A percentile compares a stretch with the other conserved stretches of the same genome.
Conservation (phyloP, 768 basidiomycete species). For the Agrocybe pediades region DNA sequence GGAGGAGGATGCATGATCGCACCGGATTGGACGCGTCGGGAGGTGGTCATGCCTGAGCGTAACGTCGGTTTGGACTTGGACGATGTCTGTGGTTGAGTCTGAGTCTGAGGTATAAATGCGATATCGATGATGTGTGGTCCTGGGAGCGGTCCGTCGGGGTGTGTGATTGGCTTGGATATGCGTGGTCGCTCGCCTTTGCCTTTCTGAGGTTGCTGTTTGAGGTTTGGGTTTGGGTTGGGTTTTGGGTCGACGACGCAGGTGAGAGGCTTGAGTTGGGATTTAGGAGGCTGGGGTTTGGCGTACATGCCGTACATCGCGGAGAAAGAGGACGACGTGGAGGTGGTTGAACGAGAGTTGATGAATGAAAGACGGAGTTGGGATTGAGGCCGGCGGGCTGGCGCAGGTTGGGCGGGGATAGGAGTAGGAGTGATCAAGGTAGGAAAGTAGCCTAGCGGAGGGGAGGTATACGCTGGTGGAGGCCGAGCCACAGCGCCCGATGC, state of each 20-base stretch:
- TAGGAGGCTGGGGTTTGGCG: too few species aligned
- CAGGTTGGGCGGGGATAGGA: too few species aligned
- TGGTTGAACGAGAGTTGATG: background rate
- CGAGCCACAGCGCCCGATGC: background rate
- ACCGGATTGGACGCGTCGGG: background rate
- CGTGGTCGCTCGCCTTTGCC: background rate
- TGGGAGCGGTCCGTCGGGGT: constrained; percentile 14
- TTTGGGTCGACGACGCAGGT: background rate
- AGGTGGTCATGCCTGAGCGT: background rate
- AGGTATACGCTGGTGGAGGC: constrained; percentile 11
- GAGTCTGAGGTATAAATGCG: background rate
- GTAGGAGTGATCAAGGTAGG: background rate
- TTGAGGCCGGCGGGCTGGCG: too few species aligned
- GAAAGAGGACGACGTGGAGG: background rate
- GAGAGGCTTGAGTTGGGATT: too few species aligned
- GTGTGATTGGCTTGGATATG: constrained; percentile 15
- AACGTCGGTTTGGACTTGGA: background rate
- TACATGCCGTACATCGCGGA: background rate
- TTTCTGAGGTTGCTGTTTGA: constrained; percentile 2
- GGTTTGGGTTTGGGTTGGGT: background rate
- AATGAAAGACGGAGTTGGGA: background rate
- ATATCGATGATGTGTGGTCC: constrained; percentile 10
- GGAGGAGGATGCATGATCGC: background rate
- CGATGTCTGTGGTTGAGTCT: too few species aligned
- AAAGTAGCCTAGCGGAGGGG: background rate